A percentile compares a stretch with the other conserved stretches of the same genome.
Evolutionary conservation across 2,329 filamentous ascomycete species (phyloP).

Genomic region (Colletotrichum simmondsii): DNA sequence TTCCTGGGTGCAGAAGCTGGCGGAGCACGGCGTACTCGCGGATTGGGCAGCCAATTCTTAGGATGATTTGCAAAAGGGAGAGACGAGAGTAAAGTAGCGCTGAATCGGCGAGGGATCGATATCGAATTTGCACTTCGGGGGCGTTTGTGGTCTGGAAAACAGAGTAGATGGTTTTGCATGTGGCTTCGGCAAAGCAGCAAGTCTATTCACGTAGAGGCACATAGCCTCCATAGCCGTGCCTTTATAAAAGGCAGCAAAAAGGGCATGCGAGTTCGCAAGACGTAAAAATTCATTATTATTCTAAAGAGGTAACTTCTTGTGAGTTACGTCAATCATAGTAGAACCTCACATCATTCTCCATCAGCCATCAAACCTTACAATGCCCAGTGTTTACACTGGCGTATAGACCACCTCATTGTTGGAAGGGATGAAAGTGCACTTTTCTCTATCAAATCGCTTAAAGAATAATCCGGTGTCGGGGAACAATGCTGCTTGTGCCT

Average conservation of each 20-base stretch:
- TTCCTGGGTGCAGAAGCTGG: slow-evolving; percentile 75
- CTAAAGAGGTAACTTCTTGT: no score
- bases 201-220: background rate
- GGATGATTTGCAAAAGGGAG: background rate
- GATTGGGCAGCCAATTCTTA: slow-evolving; percentile 43
- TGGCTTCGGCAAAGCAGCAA: background rate
- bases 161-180: background rate
- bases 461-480: slow-evolving; percentile 85
- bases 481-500: slow-evolving; percentile 63
- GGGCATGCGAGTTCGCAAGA: background rate
- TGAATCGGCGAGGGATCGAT: background rate
- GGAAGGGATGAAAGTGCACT: slow-evolving; percentile 71
- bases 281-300: background rate
- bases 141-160: background rate
- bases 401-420: slow-evolving; percentile 29
- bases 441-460: slow-evolving; percentile 79
- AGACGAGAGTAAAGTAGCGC: background rate
- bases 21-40: slow-evolving; percentile 71
- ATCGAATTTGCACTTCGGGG: background rate
- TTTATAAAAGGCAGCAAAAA: background rate
- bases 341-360: background rate
- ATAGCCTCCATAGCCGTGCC: background rate
- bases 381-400: background rate
- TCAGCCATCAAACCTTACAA: background rate
- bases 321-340: no score